phyloP scores from a whole-genome alignment of 352 stramenopile species.

The Phytopythium sindhum region DNA sequence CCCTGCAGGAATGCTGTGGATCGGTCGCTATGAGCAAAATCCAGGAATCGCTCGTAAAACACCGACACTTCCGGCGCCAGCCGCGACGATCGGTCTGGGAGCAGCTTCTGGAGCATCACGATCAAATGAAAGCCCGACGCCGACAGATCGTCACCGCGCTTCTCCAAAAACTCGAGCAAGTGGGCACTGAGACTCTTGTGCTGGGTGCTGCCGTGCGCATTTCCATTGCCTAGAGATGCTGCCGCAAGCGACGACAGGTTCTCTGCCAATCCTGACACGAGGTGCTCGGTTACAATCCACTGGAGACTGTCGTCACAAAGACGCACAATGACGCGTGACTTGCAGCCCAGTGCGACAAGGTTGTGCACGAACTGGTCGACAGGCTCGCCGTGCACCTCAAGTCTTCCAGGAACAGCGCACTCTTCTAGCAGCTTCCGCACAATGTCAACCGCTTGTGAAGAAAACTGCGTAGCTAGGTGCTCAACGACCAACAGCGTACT shows the following conservation, averaged over 20 bases:
- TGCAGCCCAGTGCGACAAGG: constrained; percentile 31
- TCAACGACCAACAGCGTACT: constrained; percentile 37
- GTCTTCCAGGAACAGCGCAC: constrained; percentile 6
- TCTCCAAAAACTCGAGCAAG: constrained; percentile 27
- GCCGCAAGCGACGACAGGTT: constrained; percentile 17
- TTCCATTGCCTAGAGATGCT: constrained; percentile 13
- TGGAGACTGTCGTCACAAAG: constrained; percentile 59
- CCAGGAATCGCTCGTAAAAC: constrained; percentile 41
- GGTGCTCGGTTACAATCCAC: constrained; percentile 53
- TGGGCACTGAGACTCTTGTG: constrained; percentile 10
- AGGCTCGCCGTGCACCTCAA: constrained; percentile 2
- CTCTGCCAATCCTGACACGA: constrained; percentile 25
- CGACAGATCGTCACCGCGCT: constrained; percentile 33
- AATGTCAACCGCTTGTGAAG: constrained; percentile 48
- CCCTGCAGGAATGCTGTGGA: constrained; percentile 27
- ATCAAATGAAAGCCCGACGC: constrained; percentile 45
- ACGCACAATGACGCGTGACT: constrained; percentile 30
- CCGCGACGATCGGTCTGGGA: not conserved
- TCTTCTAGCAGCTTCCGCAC: constrained; percentile 39
- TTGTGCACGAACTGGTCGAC: not conserved
- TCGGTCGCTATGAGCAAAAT: constrained; percentile 27
- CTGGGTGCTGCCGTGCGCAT: not conserved
- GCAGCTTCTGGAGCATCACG: constrained; percentile 38
- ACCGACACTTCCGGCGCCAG: not conserved
- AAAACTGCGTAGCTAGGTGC: constrained; percentile 28